A percentile compares a stretch with the other conserved stretches of the same genome.
Evolutionary conservation across 371 early-diverging fungal species (phyloP).

Genomic region (Rhizopus microsporus): DNA sequence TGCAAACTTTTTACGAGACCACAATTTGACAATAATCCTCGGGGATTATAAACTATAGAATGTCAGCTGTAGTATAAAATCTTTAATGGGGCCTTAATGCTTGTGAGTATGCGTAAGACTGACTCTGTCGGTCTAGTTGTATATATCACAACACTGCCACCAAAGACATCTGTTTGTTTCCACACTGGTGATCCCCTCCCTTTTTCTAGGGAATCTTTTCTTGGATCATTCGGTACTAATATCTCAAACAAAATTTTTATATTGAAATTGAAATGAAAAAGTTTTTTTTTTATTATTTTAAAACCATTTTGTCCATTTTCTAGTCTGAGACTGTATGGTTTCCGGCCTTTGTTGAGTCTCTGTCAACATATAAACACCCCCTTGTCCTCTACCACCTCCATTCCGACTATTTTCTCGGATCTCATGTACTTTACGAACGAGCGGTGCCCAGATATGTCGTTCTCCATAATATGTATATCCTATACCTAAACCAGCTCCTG

Average conservation of each 20-base stretch:
- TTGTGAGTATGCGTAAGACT: conserved; percentile 34
- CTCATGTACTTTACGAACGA: conserved; percentile 37
- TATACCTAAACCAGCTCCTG: conserved; percentile 61
- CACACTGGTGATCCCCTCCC: conserved; percentile 28
- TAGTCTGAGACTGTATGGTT: conserved; percentile 2
- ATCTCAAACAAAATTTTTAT: conserved; percentile 27
- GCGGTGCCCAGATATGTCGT: conserved; percentile 50
- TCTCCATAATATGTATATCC: conserved; percentile 54
- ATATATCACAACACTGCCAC: conserved; percentile 39
- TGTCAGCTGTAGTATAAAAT: neutral
- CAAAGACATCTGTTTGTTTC: conserved; percentile 34
- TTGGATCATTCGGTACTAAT: conserved; percentile 34
- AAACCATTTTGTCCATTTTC: conserved; percentile 25
- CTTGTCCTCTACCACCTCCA: conserved; percentile 7
- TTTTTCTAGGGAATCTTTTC: conserved; percentile 9
- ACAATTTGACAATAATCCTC: conserved; percentile 1
- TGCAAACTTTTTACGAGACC: neutral
- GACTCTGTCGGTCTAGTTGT: conserved; percentile 43
- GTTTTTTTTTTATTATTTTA: conserved; percentile 7
- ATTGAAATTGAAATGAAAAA: conserved; percentile 20
- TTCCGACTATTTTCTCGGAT: conserved; percentile 12
- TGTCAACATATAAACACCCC: conserved; percentile 20
- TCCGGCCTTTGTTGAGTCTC: conserved; percentile 13
- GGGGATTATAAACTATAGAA: neutral
- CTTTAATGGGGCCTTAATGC: conserved; percentile 36